Evolutionary conservation across 2,329 filamentous ascomycete species (phyloP), one percentile per base, ranked within the genome.

Genomic region (Didymella glomerata): DNA sequence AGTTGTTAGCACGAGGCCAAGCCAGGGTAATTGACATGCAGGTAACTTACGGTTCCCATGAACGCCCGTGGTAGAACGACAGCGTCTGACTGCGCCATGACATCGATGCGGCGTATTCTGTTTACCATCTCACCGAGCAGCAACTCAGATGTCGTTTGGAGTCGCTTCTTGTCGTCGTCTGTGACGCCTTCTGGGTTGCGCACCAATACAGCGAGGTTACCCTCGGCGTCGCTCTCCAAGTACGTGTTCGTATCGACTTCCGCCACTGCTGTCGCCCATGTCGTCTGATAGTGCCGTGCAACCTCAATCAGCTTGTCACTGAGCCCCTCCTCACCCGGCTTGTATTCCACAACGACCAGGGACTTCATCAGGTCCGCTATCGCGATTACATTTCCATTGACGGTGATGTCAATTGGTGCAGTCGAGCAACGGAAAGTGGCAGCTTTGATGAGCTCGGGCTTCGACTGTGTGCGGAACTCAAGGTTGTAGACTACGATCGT

Each of bases 281-380:
- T 83, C 0, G 90, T 89, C 69, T 94, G 88, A 68, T 89, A 92
- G 73, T 97, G 92, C 20, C 93, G 85, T 3, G 90, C 90, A 3
- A 90, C 82, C 80, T 97, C 92, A 0, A 83, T 82, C 8, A 98
- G 82, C 51, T 82, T 85, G 53, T 89, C 85, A 11, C 83, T 78
- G n/a, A 85, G 77, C 0, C 84, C 86, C 3, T 85, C 78, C 22
- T 82, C 76, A 2, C 86, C 84, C 2, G 84, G 83, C 0, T 83
- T 81, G 71, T 90, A 95, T 71, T 95, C 84, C 9, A 97, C 82
- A 6, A 98, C 80, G 1, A 90, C 88, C 24, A 96, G 82, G 1
- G 92, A 96, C 79, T 98, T 97, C 91, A 97, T 97, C 45, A 99
- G 80, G 72, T 99, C 95, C 0, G 90, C 91, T 10, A 98, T 88